Percentiles rank a stretch among this genome's conserved stretches.
Evolutionary conservation across 2,329 filamentous ascomycete genomes (phyloP).

Genomic region (Ophidiomyces ophidiicola): DNA sequence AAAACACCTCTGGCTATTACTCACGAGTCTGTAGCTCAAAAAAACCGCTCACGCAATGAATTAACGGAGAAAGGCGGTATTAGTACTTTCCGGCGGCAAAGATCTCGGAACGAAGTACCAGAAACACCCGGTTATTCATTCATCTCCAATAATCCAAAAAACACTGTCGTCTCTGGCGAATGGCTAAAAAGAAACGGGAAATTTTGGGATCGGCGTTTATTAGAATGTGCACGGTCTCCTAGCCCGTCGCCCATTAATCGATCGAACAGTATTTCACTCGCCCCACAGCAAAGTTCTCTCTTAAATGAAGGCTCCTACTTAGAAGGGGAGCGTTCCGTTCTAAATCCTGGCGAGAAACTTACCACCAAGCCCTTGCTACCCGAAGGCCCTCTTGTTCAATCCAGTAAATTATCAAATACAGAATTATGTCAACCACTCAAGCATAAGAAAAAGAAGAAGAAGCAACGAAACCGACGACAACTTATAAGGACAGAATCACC

Average conservation of each 20-base stretch:
- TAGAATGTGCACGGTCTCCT: slow-evolving; percentile 6
- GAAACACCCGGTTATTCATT: too few species aligned
- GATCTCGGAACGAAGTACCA: too few species aligned
- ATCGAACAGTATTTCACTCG: slow-evolving; percentile 7
- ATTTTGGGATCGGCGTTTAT: background rate
- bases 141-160: too few species aligned
- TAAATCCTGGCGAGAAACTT: too few species aligned
- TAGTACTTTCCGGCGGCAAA: too few species aligned
- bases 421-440: background rate
- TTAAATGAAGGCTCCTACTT: background rate
- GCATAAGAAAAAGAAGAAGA: background rate
- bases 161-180: too few species aligned
- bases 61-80: too few species aligned
- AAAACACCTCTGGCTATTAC: background rate
- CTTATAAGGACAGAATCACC: too few species aligned
- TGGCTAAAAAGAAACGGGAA: slow-evolving; percentile 13
- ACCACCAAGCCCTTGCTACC: too few species aligned
- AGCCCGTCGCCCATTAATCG: slow-evolving; percentile 14
- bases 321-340: background rate
- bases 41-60: too few species aligned
- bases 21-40: too few species aligned
- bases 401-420: background rate
- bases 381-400: too few species aligned
- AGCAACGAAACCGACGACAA: background rate
- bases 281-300: slow-evolving; percentile 4